A percentile compares a stretch with the other conserved stretches of the same genome.
Conservation (phyloP, 805 yeast species). For the Pichia nakasei region DNA sequence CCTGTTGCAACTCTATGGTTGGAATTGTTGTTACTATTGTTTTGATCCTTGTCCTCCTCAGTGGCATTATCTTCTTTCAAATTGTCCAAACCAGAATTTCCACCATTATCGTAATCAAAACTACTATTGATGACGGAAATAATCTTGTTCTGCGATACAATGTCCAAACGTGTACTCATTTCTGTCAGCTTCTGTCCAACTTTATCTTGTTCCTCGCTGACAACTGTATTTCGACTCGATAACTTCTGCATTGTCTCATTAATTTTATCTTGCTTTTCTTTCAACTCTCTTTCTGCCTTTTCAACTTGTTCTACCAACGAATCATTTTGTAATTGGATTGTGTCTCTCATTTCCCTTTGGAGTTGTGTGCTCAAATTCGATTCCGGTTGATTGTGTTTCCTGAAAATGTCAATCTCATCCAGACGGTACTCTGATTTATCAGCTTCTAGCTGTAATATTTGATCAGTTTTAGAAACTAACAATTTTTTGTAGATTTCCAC, state of each 20-base stretch:
- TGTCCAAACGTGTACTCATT: slow-evolving; percentile 4
- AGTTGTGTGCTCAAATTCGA: neutral
- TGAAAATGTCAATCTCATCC: neutral
- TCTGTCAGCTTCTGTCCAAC: slow-evolving; percentile 3
- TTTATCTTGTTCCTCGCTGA: slow-evolving; percentile 4
- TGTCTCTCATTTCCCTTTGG: slow-evolving; percentile 2
- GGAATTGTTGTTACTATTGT: neutral
- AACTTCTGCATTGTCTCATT: neutral
- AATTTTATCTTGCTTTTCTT: neutral
- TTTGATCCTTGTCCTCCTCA: neutral
- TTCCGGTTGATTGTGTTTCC: neutral
- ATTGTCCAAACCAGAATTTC: no score
- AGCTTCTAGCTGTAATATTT: slow-evolving; percentile 4
- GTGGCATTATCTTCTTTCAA: neutral
- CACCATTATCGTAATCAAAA: no score
- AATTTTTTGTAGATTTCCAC: slow-evolving; percentile 5
- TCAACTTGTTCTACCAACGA: slow-evolving; percentile 4
- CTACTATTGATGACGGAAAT: neutral
- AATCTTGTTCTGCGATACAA: neutral
- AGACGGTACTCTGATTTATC: neutral
- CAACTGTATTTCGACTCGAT: neutral
- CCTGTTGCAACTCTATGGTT: slow-evolving; percentile 24
- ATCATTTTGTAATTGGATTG: slow-evolving; percentile 3
- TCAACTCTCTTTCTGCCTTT: neutral
- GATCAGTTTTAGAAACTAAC: slow-evolving; percentile 6